Evolutionary conservation across 1,139 yeast species (phyloP).

Genomic region (Yamadazyma friedrichii): DNA sequence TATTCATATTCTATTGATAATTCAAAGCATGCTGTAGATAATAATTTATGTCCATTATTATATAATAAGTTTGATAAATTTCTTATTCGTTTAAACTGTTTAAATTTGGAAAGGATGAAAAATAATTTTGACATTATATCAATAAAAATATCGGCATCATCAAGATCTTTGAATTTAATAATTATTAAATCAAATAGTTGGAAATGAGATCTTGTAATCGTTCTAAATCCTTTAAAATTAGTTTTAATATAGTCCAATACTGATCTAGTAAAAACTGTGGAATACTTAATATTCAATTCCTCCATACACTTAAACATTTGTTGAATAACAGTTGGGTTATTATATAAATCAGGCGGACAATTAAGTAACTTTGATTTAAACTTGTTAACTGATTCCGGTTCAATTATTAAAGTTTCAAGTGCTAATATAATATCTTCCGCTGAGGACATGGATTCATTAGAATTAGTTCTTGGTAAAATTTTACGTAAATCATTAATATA

Average conservation of each 20-base stretch:
- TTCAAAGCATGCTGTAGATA: conserved; percentile 13
- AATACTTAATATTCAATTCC: neutral
- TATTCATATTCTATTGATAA: conserved; percentile 22
- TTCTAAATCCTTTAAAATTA: conserved; percentile 5
- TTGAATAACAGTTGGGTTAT: neutral
- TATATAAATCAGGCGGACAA: neutral
- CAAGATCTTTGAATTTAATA: conserved; percentile 15
- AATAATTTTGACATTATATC: conserved; percentile 2
- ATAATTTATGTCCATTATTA: conserved; percentile 15
- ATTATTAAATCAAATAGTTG: conserved; percentile 23
- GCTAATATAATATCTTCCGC: neutral
- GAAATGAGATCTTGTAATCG: conserved; percentile 20
- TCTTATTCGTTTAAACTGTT: conserved; percentile 27
- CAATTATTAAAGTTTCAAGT: neutral
- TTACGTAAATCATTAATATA: neutral
- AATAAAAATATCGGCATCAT: conserved; percentile 3
- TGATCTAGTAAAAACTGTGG: neutral
- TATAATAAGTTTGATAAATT: conserved; percentile 27
- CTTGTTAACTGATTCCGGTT: conserved; percentile 2
- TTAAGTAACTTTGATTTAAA: conserved; percentile 1
- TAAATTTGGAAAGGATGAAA: conserved; percentile 15
- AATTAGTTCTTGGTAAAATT: neutral
- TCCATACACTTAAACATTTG: neutral
- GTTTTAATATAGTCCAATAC: conserved; percentile 1
- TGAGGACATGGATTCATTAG: neutral